Evolutionary conservation across 2,329 filamentous ascomycete genomes (phyloP).

Genomic region (Epichloe typhina): DNA sequence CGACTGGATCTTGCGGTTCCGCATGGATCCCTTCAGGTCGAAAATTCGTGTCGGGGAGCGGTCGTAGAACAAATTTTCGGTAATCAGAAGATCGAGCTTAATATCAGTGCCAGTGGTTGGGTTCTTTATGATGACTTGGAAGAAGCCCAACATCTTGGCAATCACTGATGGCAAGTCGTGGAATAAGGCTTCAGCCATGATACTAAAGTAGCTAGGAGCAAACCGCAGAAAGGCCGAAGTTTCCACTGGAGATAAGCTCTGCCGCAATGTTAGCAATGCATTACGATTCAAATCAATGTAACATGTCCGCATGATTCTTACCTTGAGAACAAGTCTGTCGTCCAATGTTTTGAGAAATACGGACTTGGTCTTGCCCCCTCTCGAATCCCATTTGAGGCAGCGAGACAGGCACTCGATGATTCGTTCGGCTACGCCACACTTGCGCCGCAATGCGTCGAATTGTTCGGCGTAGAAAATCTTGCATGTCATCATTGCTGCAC

Average conservation of each 20-base stretch:
- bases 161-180: conserved; percentile 92
- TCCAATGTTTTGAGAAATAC: conserved; percentile 95
- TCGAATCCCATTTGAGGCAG: conserved; percentile 95
- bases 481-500: conserved; percentile 88
- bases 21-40: conserved; percentile 95
- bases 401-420: conserved; percentile 91
- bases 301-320: conserved; percentile 10
- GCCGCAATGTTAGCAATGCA: conserved; percentile 6
- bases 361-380: conserved; percentile 94
- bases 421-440: conserved; percentile 84
- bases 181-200: conserved; percentile 93
- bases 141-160: conserved; percentile 98
- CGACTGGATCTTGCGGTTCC: conserved; percentile 91
- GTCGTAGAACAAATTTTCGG: conserved; percentile 98
- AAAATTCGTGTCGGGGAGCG: conserved; percentile 80
- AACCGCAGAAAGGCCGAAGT: conserved; percentile 90
- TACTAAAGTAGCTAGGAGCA: conserved; percentile 90
- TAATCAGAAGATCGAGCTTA: conserved; percentile 85
- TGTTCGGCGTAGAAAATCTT: conserved; percentile 99
- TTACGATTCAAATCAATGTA: too few relatives aligned
- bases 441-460: conserved; percentile 85
- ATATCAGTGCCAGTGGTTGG: conserved; percentile 82
- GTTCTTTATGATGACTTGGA: conserved; percentile 95
- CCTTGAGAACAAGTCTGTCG: conserved; percentile 82
- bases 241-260: conserved; percentile 80